phyloP scores from a whole-genome alignment of 371 early-diverging fungal species.

The Rhizopus delemar region DNA sequence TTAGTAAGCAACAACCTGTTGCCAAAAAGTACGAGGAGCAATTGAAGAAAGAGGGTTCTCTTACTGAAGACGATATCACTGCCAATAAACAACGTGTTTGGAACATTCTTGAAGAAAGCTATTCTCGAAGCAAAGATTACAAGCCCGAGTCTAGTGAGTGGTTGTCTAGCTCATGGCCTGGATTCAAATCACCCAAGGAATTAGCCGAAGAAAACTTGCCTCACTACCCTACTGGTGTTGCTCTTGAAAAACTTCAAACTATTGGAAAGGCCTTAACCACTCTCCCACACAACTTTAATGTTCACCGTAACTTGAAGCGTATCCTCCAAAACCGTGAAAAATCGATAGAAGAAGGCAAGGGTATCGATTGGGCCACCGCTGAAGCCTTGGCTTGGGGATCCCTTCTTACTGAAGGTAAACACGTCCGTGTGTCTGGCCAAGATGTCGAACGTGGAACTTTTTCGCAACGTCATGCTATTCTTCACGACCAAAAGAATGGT shows the following conservation, averaged over 20 bases:
- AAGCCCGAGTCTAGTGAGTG: slow-evolving; percentile 88
- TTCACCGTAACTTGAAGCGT: slow-evolving; percentile 84
- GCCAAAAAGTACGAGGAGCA: slow-evolving; percentile 81
- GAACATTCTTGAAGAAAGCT: slow-evolving; percentile 89
- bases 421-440: slow-evolving; percentile 56
- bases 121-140: slow-evolving; percentile 86
- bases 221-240: slow-evolving; percentile 80
- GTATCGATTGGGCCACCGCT: slow-evolving; percentile 96
- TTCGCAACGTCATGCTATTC: slow-evolving; percentile 94
- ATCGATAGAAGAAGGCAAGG: slow-evolving; percentile 71
- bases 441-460: slow-evolving; percentile 99
- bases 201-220: slow-evolving; percentile 70
- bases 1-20: slow-evolving; percentile 81
- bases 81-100: slow-evolving; percentile 89
- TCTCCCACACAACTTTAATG: slow-evolving; percentile 82
- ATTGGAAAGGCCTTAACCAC: slow-evolving; percentile 81
- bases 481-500: slow-evolving; percentile 89
- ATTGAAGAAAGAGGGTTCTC: slow-evolving; percentile 80
- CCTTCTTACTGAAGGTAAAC: slow-evolving; percentile 65
- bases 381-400: slow-evolving; percentile 94
- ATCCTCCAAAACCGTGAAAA: slow-evolving; percentile 85
- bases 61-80: slow-evolving; percentile 80
- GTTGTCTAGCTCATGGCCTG: slow-evolving; percentile 92
- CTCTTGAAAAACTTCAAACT: slow-evolving; percentile 70
- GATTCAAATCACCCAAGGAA: slow-evolving; percentile 81